These are phyloP conservation scores for Penicillium canescens DNA, from an alignment of 495 filamentous ascomycete genomes.

Conservation along the genomic window DNA sequence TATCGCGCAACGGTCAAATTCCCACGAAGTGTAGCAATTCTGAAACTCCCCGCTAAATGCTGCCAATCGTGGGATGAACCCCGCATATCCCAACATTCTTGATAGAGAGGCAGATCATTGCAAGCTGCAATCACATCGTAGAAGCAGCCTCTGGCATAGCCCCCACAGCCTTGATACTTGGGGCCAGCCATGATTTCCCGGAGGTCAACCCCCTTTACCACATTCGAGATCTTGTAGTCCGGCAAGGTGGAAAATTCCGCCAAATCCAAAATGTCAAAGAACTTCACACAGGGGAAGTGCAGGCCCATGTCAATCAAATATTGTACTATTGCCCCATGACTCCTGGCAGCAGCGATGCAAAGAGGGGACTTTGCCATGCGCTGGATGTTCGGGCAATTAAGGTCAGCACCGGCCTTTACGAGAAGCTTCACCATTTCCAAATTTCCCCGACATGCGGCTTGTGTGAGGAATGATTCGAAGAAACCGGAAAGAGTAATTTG, in stretches of 20 bases:
- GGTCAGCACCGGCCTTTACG: not conserved
- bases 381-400: not conserved
- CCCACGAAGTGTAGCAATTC: not conserved
- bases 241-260: not conserved
- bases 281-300: not conserved
- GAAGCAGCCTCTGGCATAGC: too few relatives aligned
- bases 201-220: not conserved
- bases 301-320: not conserved
- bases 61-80: not conserved
- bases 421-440: slow-evolving; percentile 1
- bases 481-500: not conserved
- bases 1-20: not conserved
- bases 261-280: not conserved
- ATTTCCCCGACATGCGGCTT: not conserved
- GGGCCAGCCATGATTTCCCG: not conserved
- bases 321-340: not conserved
- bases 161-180: too few relatives aligned
- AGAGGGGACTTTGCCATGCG: not conserved
- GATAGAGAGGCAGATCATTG: not conserved
- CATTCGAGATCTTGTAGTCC: not conserved
- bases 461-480: not conserved
- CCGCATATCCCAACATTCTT: not conserved
- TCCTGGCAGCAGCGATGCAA: not conserved
- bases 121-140: not conserved
- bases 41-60: not conserved